A percentile compares a stretch with the other conserved stretches of the same genome.
Conservation (phyloP, 2,329 filamentous ascomycete species). For the Claviceps sorghi region DNA sequence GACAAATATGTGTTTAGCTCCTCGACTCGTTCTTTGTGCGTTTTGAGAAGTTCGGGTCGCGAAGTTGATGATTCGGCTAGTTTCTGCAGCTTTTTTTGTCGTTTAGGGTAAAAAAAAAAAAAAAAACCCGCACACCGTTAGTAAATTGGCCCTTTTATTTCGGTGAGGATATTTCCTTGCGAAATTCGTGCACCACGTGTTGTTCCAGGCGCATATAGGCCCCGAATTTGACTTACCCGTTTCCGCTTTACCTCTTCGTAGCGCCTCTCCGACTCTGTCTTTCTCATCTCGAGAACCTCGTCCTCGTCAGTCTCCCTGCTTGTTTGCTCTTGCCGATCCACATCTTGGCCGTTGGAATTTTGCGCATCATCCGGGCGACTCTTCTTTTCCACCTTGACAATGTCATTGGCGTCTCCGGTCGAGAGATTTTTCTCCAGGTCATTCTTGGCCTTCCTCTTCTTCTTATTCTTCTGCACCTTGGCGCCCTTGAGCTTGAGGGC, state of each 20-base stretch:
- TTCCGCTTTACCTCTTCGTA: slow-evolving; percentile 72
- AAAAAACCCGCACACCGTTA: neutral
- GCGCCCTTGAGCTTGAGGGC: slow-evolving; percentile 75
- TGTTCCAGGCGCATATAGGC: no score
- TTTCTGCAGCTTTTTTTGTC: slow-evolving; percentile 52
- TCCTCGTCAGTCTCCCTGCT: slow-evolving; percentile 2
- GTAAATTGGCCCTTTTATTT: no score
- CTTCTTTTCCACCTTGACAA: slow-evolving; percentile 2
- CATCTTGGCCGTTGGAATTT: slow-evolving; percentile 14
- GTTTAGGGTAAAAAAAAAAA: neutral
- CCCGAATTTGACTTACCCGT: slow-evolving; percentile 47
- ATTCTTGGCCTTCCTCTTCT: slow-evolving; percentile 32
- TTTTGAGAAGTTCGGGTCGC: slow-evolving; percentile 72
- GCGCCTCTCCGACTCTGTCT: slow-evolving; percentile 72
- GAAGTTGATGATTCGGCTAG: slow-evolving; percentile 46
- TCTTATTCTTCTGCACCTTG: slow-evolving; percentile 53
- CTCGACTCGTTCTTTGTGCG: slow-evolving; percentile 92
- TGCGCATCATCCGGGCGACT: slow-evolving; percentile 4
- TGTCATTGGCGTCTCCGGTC: slow-evolving; percentile 12
- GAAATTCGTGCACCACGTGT: no score
- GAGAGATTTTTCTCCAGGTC: slow-evolving; percentile 34
- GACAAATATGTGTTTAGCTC: slow-evolving; percentile 90
- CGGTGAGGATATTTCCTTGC: no score
- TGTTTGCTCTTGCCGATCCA: slow-evolving; percentile 18
- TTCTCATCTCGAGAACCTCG: slow-evolving; percentile 26